A percentile compares a stretch with the other conserved stretches of the same genome.
phyloP scores from a whole-genome alignment of 208 protist genomes.

The Angomonas desouzai region DNA sequence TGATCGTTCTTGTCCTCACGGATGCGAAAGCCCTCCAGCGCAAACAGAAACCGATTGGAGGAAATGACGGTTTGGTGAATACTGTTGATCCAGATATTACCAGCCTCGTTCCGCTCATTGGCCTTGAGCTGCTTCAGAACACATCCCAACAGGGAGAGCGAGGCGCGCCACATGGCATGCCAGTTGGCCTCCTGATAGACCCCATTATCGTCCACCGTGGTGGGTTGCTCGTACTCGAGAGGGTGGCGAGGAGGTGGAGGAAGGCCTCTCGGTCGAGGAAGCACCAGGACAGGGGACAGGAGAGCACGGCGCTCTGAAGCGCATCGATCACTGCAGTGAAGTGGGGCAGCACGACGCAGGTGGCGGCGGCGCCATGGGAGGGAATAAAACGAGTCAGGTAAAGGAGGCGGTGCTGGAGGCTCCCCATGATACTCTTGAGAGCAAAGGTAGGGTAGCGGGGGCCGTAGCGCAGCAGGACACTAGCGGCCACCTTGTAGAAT shows the following conservation, averaged over 20 bases:
- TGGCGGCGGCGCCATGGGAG: not conserved
- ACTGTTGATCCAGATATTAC: not conserved
- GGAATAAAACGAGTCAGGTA: not conserved
- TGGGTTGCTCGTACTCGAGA: constrained; percentile 7
- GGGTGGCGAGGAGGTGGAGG: not conserved
- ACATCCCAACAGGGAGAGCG: not conserved
- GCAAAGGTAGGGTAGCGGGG: not conserved
- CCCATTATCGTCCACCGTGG: not conserved
- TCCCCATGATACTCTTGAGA: not conserved
- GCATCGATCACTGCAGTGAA: not conserved
- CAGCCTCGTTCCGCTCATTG: not conserved
- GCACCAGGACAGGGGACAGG: not conserved
- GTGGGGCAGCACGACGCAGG: not conserved
- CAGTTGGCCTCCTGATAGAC: constrained; percentile 2
- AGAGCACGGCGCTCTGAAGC: not conserved
- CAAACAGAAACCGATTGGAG: constrained; percentile 7
- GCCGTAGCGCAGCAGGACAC: not conserved
- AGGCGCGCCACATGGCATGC: constrained; percentile 7
- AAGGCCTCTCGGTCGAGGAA: not conserved
- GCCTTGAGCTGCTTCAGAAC: not conserved
- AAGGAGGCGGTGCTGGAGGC: not conserved
- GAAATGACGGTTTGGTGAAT: not conserved
- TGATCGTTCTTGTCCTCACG: not conserved
- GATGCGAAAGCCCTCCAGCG: not conserved
- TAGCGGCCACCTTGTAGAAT: not conserved